Base-by-base conservation (phyloP, 495 filamentous ascomycete genomes). In the Penicillium ochrochloron region DNA sequence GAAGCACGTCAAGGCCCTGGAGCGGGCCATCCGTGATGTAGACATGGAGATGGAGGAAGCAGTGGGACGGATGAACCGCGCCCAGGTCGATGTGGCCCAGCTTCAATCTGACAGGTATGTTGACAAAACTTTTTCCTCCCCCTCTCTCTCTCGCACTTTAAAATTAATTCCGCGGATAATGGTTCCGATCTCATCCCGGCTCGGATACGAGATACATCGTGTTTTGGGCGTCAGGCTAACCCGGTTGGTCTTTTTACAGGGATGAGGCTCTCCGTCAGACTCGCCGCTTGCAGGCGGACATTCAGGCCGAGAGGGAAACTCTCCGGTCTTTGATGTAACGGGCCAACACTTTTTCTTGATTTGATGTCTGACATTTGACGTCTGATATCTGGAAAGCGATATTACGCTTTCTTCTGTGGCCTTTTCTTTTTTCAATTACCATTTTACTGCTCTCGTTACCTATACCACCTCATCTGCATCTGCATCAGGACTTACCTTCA, bases 21-120 rank as follows among this genome's bases (percentile, higher is more conserved):
- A 99, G 77, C 86, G 84, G 60, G 90, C 93, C 12, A 82, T 98
- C 21, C 78, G 83, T 27, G 86, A 95, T 63, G 92, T 95, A 21
- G 95, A 98, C 69, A 80, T 82, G 61, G 94, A 97, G 82, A 97
- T 99, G 95, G 87, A 94, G 72, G 90, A 95, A 75, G 94, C 97
- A 3, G 91, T 99, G 17, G 82, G 89, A 59, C 84, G 90, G 59
- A 97, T 99, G 93, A 97, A 93, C 77, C 82, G 86, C 62, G 93
- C 94, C 9, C 95, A 98, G 80, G 93, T 97, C 60, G 93, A 97
- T 77, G 95, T 99, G 41, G 87, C 93, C 72, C 88, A 93, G 70
- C 83, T 99, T 57, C 94, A 97, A 77, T 90, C 90, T 77, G 90
- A 96, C 78, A 87, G 93, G 88, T 90, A 81, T 63, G 81, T 76